Evolutionary conservation across 495 filamentous ascomycete species (phyloP), one percentile per base, ranked within the genome.

Genomic region (Lasiosphaeriaceae sp.): DNA sequence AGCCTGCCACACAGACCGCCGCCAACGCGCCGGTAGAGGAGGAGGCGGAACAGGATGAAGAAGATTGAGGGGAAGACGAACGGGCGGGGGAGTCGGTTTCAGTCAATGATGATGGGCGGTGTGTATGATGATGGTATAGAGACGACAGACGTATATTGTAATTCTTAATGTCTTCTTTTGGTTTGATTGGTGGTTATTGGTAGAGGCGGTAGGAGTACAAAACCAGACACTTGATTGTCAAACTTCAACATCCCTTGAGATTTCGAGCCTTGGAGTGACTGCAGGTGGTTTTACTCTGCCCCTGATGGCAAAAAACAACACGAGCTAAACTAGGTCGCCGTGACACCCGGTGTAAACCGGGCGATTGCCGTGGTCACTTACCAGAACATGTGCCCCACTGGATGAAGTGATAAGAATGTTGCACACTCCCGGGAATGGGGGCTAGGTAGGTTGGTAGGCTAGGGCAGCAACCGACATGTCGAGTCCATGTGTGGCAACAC

Each of bases 41-140:
- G n/a, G 45, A 47, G 3, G 45, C 20, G 2, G 53, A 55, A 35
- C 26, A 43, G 20, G 29, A 56, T 37, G 31, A 56, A 3, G 54
- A 50, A 11, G 54, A 56, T n/a, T 22, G n/a, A 47, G 11, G n/a
- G 21, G 45, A 19, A 22, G 20, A 12, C 23, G 22, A n/a, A 16
- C 12, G 16, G 37, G 19, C 23, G 46, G 37, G 34, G 26, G 39
- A 23, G 23, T 24, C 20, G 19, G 39, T 11, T 23, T n/a, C n/a
- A 50, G 12, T 43, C 12, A 43, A 17, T 9, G 54, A 50, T 50
- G 46, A 50, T 23, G 53, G 45, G 22, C 19, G 45, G 53, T n/a
- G 14, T 45, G 4, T 12, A 43, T 43, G 39, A 17, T 43, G 39
- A 17, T 43, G 39, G 8, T 17, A n/a, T n/a, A 43, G 39, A 43